A percentile compares a stretch with the other conserved stretches of the same genome.
Evolutionary conservation across 495 filamentous ascomycete species (phyloP).

Genomic region (Rhizodiscina lignyota): DNA sequence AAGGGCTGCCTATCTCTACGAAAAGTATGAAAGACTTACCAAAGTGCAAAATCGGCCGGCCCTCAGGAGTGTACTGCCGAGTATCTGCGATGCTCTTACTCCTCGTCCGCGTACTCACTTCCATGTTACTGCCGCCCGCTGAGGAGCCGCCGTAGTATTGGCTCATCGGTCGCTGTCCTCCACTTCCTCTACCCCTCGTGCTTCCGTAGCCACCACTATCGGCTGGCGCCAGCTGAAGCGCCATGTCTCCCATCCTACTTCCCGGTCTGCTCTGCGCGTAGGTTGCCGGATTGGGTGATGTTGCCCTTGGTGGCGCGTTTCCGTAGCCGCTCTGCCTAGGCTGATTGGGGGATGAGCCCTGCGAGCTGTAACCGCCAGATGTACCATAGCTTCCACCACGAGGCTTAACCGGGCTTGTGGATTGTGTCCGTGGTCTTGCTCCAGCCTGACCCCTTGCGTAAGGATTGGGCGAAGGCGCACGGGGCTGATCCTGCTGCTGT

Average conservation of each 20-base stretch:
- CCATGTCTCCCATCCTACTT: conserved; percentile 47
- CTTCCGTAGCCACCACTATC: conserved; percentile 24
- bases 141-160: conserved; percentile 43
- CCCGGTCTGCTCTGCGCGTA: too few species aligned
- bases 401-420: conserved; percentile 34
- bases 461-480: conserved; percentile 15
- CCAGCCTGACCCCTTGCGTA: conserved; percentile 7
- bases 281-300: too few species aligned
- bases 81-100: conserved; percentile 68
- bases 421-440: conserved; percentile 18
- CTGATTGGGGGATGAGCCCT: too few species aligned
- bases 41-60: conserved; percentile 76
- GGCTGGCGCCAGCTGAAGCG: conserved; percentile 55
- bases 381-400: conserved; percentile 20
- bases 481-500: conserved; percentile 6
- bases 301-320: too few species aligned
- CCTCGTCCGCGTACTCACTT: conserved; percentile 31
- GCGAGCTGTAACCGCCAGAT: neutral
- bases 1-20: conserved; percentile 3
- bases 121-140: conserved; percentile 9
- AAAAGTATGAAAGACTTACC: conserved; percentile 41
- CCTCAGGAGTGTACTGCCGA: conserved; percentile 68
- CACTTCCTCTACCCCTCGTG: conserved; percentile 8
- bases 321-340: too few species aligned
- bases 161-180: conserved; percentile 19